Conservation (phyloP, 208 protist species). For the Strigomonas galati region DNA sequence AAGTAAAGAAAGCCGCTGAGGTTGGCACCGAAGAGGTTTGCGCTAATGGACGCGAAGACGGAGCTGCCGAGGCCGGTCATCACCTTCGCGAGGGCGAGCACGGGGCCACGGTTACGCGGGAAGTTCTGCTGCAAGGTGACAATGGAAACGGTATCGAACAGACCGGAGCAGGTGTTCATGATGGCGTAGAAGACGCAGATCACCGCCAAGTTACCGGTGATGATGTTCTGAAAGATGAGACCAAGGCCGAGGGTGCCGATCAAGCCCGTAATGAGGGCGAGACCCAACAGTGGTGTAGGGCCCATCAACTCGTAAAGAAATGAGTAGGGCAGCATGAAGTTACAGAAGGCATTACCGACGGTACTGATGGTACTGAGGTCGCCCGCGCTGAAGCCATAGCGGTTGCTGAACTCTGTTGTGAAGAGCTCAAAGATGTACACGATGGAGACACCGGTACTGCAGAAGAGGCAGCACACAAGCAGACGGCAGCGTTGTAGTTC, state of each 20-base stretch:
- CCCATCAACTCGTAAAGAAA: constrained; percentile 53
- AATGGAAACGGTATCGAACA: constrained; percentile 52
- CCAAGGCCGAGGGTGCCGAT: constrained; percentile 49
- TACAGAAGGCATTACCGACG: constrained; percentile 59
- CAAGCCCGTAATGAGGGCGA: constrained; percentile 30
- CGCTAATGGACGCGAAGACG: constrained; percentile 53
- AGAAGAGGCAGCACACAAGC: constrained; percentile 51
- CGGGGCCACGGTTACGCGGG: constrained; percentile 63
- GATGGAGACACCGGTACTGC: constrained; percentile 60
- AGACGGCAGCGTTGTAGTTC: constrained; percentile 60
- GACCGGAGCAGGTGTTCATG: constrained; percentile 51
- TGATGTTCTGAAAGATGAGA: constrained; percentile 42
- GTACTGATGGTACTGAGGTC: constrained; percentile 72
- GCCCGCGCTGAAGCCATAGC: constrained; percentile 47
- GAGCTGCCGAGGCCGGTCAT: constrained; percentile 72
- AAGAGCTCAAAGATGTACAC: constrained; percentile 69
- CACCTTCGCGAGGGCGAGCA: constrained; percentile 60
- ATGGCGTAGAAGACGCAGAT: constrained; percentile 69
- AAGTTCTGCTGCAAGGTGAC: constrained; percentile 52
- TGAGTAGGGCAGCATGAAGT: constrained; percentile 67
- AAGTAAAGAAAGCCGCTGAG: constrained; percentile 69
- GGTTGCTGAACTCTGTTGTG: constrained; percentile 36
- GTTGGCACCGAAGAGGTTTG: constrained; percentile 43
- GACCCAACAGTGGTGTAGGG: constrained; percentile 31
- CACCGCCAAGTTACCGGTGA: constrained; percentile 42